A percentile compares a stretch with the other conserved stretches of the same genome.
These are phyloP conservation scores for Kuraishia molischiana DNA, from an alignment of 805 yeast genomes.

Conservation along the genomic window DNA sequence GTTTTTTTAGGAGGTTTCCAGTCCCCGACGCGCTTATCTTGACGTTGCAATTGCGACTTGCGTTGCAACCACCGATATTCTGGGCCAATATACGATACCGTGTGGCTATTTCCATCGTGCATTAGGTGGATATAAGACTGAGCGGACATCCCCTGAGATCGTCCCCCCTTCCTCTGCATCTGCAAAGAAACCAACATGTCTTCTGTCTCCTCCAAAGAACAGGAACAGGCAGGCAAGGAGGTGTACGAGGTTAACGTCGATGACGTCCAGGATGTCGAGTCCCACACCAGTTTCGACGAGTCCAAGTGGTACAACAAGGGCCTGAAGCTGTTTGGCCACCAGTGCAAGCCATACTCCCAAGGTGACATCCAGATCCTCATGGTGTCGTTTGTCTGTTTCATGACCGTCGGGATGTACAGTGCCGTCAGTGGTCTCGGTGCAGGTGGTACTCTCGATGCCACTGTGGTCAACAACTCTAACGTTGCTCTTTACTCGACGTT, in stretches of 20 bases:
- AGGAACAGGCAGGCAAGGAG: background rate
- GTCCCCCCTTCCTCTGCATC: too few relatives aligned
- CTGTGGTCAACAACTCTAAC: conserved; percentile 35
- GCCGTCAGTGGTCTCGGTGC: conserved; percentile 43
- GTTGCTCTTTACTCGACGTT: conserved; percentile 46
- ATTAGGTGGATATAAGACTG: too few relatives aligned
- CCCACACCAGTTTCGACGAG: conserved; percentile 2
- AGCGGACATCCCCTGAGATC: too few relatives aligned
- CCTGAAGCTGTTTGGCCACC: conserved; percentile 9
- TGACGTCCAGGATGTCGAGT: background rate
- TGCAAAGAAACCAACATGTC: background rate
- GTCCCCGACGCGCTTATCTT: too few relatives aligned
- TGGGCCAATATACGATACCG: too few relatives aligned
- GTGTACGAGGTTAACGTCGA: background rate
- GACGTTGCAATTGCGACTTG: too few relatives aligned
- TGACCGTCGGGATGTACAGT: conserved; percentile 40
- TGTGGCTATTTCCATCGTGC: too few relatives aligned
- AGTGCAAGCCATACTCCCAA: conserved; percentile 14
- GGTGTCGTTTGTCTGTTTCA: conserved; percentile 30
- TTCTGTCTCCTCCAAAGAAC: background rate
- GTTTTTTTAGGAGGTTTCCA: too few relatives aligned
- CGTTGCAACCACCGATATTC: too few relatives aligned
- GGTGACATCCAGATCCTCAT: conserved; percentile 24
- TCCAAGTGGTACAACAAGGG: conserved; percentile 29
- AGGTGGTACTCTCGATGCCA: conserved; percentile 27